A percentile compares a stretch with the other conserved stretches of the same genome.
Evolutionary conservation across 345 rosid species (phyloP).

Genomic region (Eucalyptus globulus): DNA sequence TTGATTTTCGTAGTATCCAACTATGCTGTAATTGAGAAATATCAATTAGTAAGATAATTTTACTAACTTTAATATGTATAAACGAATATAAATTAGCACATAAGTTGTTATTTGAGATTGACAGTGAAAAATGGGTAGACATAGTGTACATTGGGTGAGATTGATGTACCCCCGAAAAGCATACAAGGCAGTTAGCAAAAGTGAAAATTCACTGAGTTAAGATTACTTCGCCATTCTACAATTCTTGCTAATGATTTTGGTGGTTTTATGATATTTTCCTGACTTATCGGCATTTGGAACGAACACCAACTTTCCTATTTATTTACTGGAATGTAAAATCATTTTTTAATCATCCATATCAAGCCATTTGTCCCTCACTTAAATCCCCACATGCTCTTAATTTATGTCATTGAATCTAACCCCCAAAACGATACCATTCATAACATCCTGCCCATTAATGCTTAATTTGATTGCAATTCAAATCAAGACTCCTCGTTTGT

Average conservation of each 20-base stretch:
- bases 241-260: not conserved
- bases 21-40: not conserved
- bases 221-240: not conserved
- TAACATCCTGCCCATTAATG: not conserved
- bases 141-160: not conserved
- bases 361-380: not conserved
- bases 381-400: not conserved
- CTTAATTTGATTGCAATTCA: not conserved
- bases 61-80: not conserved
- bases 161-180: not conserved
- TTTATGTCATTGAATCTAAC: not conserved
- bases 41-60: not conserved
- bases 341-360: not conserved
- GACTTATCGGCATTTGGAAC: not conserved
- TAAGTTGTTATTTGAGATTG: not conserved
- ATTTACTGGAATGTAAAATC: not conserved
- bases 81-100: not conserved
- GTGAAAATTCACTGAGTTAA: not conserved
- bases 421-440: not conserved
- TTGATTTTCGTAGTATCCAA: not conserved
- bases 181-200: not conserved
- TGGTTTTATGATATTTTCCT: not conserved
- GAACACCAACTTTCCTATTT: not conserved
- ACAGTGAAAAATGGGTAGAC: not conserved
- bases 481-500: not conserved